These are phyloP conservation scores for Fusarium denticulatum DNA, from an alignment of 2,329 filamentous ascomycete species.

Conservation along the genomic window DNA sequence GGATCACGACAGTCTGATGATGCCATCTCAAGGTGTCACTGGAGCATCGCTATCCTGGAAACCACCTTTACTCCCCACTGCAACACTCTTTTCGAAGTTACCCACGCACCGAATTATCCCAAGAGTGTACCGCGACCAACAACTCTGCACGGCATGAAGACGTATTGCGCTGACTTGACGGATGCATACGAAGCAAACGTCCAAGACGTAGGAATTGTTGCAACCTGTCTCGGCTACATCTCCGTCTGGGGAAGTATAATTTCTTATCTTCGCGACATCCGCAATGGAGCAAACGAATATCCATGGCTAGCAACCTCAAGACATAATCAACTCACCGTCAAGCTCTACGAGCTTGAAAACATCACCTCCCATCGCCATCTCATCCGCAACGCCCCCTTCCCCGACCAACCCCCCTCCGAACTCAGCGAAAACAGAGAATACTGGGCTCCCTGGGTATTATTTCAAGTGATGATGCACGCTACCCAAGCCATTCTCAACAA, in stretches of 20 bases:
- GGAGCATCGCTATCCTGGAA: conserved; percentile 32
- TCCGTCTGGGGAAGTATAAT: conserved; percentile 31
- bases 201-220: conserved; percentile 13
- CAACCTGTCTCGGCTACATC: conserved; percentile 6
- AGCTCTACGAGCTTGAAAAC: conserved; percentile 37
- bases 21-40: conserved; percentile 25
- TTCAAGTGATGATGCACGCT: conserved; percentile 39
- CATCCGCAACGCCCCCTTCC: conserved; percentile 36
- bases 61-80: conserved; percentile 26
- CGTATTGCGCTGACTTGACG: conserved; percentile 34
- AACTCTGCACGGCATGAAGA: conserved; percentile 18
- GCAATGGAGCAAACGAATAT: conserved; percentile 26
- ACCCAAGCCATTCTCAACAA: conserved; percentile 35
- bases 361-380: conserved; percentile 26
- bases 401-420: conserved; percentile 18
- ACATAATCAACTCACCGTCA: conserved; percentile 31
- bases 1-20: not conserved
- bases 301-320: conserved; percentile 35
- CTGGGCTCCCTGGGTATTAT: conserved; percentile 33
- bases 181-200: conserved; percentile 30
- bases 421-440: conserved; percentile 31
- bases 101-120: conserved; percentile 16
- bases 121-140: conserved; percentile 22
- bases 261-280: conserved; percentile 35
- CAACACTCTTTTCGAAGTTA: not conserved